A percentile compares a stretch with the other conserved stretches of the same genome.
These are phyloP conservation scores for Eimeria sp. DNA, from an alignment of 169 alveolate species.

Conservation along the genomic window DNA sequence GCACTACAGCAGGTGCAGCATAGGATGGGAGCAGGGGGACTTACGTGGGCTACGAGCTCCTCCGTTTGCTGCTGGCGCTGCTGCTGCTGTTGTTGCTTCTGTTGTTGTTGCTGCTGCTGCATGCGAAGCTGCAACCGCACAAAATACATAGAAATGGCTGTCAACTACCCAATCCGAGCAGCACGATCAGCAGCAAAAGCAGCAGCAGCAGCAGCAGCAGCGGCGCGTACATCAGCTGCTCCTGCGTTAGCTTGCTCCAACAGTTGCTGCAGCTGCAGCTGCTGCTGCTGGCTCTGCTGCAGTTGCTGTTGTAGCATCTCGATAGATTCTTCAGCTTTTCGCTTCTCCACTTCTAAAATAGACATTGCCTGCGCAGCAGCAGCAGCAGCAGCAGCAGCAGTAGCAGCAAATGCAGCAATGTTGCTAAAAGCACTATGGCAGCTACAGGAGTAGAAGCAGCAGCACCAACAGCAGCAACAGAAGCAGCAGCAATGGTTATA, in stretches of 20 bases:
- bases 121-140: constrained; percentile 22
- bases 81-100: constrained; percentile 38
- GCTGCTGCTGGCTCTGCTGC: constrained; percentile 33
- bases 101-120: constrained; percentile 59
- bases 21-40: neutral
- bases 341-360: constrained; percentile 34
- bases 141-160: neutral
- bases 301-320: constrained; percentile 61
- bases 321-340: constrained; percentile 9
- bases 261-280: constrained; percentile 53
- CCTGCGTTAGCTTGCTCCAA: constrained; percentile 1
- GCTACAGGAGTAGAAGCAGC: neutral
- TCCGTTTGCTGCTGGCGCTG: constrained; percentile 72
- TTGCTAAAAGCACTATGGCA: neutral
- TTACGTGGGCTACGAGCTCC: constrained; percentile 57
- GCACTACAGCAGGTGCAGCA: neutral
- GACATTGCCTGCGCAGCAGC: constrained; percentile 29
- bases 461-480: constrained; percentile 16
- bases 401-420: constrained; percentile 3
- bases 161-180: neutral
- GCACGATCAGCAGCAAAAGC: neutral
- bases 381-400: constrained; percentile 37
- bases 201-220: neutral
- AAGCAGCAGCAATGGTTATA: constrained; percentile 3
- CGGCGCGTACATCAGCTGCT: constrained; percentile 18